Base-by-base conservation (phyloP, 305 asterid genomes). In the Coffea humblotiana region DNA sequence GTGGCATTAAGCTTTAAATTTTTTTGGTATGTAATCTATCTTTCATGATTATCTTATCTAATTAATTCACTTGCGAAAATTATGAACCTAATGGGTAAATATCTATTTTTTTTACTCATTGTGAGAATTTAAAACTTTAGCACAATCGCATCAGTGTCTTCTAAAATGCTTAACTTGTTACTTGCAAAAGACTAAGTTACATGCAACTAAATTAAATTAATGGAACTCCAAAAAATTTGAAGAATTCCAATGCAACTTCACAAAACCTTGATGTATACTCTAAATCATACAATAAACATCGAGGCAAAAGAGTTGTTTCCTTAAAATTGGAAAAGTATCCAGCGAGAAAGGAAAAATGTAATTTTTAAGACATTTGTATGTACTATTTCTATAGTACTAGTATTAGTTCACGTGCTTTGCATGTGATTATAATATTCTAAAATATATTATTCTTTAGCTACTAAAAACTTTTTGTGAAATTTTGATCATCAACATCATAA, bases 261-360 rank as follows among this genome's bases (percentile, higher is more conserved):
- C 25, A 61, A 61, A 29, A 8, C 6, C 3, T 61, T 61, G 15
- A n/a, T 61, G 35, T 23, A 3, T 23, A 23, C 15, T 61, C 29
- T 29, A 21, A 9, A 3, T 23, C 25, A n/a, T 23, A 61, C 2
- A 7, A 0, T 8, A 63, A n/a, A 3, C 1, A 25, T 9, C 0
- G 5, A 63, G 35, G 12, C 25, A n/a, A 63, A 0, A 15, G 25
- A 63, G 15, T 1, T 10, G 27, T 10, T n/a, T 63, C 1, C 12
- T 0, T n/a, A n/a, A 3, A n/a, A 25, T 0, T 8, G 1, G 3
- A 61, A 23, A 8, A 2, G 14, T 9, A 63, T 0, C n/a, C 0
- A 61, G 12, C 14, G 8, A 61, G 13, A 61, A 23, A n/a, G n/a
- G 3, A 58, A 58, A 63, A n/a, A 11, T 25, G 6, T 9, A 63